Percentiles rank a stretch among this genome's conserved stretches.
Conservation (phyloP, 768 basidiomycete genomes). For the Hemileccinum impolitum region DNA sequence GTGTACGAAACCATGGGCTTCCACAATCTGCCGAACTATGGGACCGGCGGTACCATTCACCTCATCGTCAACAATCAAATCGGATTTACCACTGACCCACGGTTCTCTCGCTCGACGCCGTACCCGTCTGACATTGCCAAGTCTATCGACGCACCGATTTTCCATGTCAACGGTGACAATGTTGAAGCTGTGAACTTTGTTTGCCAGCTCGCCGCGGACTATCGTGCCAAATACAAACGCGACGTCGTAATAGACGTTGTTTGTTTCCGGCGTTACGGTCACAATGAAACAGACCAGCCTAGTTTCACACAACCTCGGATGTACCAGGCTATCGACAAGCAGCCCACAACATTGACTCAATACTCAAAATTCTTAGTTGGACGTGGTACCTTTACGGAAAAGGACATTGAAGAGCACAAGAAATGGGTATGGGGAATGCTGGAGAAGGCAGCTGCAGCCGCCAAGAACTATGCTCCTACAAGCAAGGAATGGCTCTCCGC, state of each 20-base stretch:
- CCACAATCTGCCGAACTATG: constrained; percentile 91
- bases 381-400: constrained; percentile 91
- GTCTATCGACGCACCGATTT: constrained; percentile 96
- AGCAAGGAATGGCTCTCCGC: constrained; percentile 97
- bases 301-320: constrained; percentile 98
- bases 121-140: constrained; percentile 99
- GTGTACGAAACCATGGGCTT: constrained; percentile 99
- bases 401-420: constrained; percentile 97
- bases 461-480: constrained; percentile 94
- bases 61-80: constrained; percentile 99
- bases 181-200: constrained; percentile 98
- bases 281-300: constrained; percentile 99
- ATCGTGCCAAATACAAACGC: constrained; percentile 97
- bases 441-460: constrained; percentile 89
- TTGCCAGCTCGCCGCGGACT: constrained; percentile 96
- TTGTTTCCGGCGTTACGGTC: constrained; percentile 98
- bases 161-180: constrained; percentile 99
- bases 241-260: constrained; percentile 99
- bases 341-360: constrained; percentile 86
- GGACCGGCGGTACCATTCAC: constrained; percentile 97
- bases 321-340: constrained; percentile 95
- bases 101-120: constrained; percentile 95
- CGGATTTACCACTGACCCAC: constrained; percentile 98
- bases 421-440: constrained; percentile 99
- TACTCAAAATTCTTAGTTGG: constrained; percentile 90